phyloP scores from a whole-genome alignment of 257 asterid species.

The Misopates orontium region DNA sequence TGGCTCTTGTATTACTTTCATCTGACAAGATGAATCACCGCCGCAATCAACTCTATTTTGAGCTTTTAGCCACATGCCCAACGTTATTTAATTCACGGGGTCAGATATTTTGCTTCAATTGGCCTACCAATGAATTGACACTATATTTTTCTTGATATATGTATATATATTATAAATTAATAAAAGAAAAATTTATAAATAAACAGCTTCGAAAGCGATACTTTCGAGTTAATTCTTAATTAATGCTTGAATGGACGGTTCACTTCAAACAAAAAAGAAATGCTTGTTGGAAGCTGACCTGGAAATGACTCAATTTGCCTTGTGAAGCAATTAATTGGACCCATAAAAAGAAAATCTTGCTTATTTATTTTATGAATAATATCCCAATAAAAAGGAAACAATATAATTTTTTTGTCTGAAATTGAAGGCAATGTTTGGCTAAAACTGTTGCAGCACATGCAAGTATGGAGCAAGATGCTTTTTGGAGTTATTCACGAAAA shows the following conservation, averaged over 20 bases:
- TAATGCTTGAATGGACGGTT: not conserved
- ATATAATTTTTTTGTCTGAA: not conserved
- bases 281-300: conserved; percentile 1
- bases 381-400: no score
- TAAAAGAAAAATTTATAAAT: not conserved
- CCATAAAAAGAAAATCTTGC: not conserved
- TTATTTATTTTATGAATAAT: no score
- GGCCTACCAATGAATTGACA: not conserved
- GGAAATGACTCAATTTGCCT: not conserved
- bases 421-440: not conserved
- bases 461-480: no score
- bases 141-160: not conserved
- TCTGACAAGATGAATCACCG: no score
- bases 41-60: no score
- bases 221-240: not conserved
- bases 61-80: no score
- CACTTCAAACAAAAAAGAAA: not conserved
- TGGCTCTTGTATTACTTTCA: no score
- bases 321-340: conserved; percentile 2
- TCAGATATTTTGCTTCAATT: not conserved
- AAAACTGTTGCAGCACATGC: no score
- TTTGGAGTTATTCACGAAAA: no score
- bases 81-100: no score
- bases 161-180: not conserved
- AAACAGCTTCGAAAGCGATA: not conserved